Conservation (phyloP, 257 asterid genomes). For the Thymus quinquecostatus region DNA sequence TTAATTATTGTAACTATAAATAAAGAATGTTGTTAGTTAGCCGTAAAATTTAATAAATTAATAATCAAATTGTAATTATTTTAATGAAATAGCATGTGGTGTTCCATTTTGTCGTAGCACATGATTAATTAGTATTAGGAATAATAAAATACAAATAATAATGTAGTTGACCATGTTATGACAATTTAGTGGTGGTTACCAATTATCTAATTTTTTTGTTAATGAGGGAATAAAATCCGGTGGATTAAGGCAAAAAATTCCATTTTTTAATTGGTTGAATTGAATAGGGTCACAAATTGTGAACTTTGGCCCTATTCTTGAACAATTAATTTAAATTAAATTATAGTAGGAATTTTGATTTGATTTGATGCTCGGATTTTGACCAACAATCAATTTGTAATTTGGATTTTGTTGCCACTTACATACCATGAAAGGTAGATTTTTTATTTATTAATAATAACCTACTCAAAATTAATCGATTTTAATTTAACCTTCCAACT, state of each 20-base stretch:
- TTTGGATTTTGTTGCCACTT: neutral
- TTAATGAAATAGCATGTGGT: slow-evolving; percentile 7
- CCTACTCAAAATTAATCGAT: neutral
- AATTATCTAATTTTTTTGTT: slow-evolving; percentile 21
- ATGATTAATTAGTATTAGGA: slow-evolving; percentile 25
- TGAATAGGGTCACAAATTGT: slow-evolving; percentile 6
- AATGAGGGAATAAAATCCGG: slow-evolving; percentile 24
- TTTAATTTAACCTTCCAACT: neutral
- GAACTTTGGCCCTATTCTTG: slow-evolving; percentile 36
- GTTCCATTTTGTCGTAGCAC: slow-evolving; percentile 31
- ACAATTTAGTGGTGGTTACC: slow-evolving; percentile 31
- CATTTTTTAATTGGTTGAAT: slow-evolving; percentile 22
- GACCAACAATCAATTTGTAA: neutral
- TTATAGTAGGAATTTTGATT: too few species aligned
- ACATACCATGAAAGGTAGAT: neutral
- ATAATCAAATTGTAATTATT: neutral
- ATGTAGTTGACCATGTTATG: slow-evolving; percentile 41
- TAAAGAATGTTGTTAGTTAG: neutral
- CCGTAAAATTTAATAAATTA: neutral
- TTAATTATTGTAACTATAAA: neutral
- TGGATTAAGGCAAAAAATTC: slow-evolving; percentile 27
- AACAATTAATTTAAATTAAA: neutral
- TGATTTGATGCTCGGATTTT: neutral
- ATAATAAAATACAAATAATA: slow-evolving; percentile 5
- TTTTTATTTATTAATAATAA: neutral